These are phyloP conservation scores for Penicillium sp. DNA, from an alignment of 2,329 filamentous ascomycete species.

Conservation along the genomic window DNA sequence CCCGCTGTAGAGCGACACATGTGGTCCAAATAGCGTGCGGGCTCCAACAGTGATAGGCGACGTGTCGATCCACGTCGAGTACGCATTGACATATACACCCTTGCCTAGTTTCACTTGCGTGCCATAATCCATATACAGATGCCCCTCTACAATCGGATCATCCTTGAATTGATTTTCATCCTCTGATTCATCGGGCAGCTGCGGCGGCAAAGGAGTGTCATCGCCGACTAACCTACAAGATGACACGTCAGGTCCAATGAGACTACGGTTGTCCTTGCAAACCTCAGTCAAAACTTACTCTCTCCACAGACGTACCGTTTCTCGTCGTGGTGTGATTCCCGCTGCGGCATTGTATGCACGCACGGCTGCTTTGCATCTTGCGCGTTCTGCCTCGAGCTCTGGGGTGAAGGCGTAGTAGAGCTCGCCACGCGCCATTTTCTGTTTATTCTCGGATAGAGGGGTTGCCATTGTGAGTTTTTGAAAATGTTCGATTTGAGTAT, in stretches of 20 bases:
- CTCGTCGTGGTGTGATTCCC: conserved; percentile 55
- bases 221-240: conserved; percentile 56
- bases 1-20: conserved; percentile 68
- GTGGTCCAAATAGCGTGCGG: conserved; percentile 71
- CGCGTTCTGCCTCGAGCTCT: conserved; percentile 57
- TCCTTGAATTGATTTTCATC: conserved; percentile 58
- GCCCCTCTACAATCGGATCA: conserved; percentile 63
- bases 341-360: conserved; percentile 61
- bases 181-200: conserved; percentile 51
- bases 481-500: too few species aligned
- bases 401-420: conserved; percentile 70
- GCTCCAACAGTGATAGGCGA: conserved; percentile 67
- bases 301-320: conserved; percentile 61
- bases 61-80: conserved; percentile 71
- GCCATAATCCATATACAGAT: conserved; percentile 70
- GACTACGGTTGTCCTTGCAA: neutral
- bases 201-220: conserved; percentile 57
- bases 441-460: too few species aligned
- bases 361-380: conserved; percentile 52
- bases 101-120: conserved; percentile 65
- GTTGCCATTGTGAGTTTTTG: too few species aligned
- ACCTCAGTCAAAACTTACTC: conserved; percentile 52
- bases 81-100: conserved; percentile 69
- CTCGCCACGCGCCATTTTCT: conserved; percentile 59
- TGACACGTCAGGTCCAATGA: conserved; percentile 1